These are phyloP conservation scores for Aspergillus sclerotiicarbonarius DNA, from an alignment of 495 filamentous ascomycete genomes.

Conservation along the genomic window DNA sequence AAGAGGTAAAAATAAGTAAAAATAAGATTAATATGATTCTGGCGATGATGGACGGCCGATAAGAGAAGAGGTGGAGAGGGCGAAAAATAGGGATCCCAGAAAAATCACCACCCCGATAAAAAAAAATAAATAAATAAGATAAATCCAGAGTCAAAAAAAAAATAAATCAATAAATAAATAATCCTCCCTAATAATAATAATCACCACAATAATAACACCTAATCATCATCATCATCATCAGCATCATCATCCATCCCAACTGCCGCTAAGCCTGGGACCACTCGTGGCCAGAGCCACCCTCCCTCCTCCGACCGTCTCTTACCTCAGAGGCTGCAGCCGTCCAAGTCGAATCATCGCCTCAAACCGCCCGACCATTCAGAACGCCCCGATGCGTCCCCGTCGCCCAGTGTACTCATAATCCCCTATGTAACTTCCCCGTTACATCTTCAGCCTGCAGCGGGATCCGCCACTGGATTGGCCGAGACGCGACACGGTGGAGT, in stretches of 20 bases:
- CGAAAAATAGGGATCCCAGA: conserved; percentile 13
- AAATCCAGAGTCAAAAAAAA: too few relatives aligned
- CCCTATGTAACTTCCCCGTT: conserved; percentile 10
- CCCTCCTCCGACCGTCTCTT: neutral
- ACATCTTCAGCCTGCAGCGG: conserved; percentile 9
- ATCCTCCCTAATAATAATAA: conserved; percentile 3
- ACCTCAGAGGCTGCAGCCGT: conserved; percentile 4
- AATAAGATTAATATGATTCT: conserved; percentile 1
- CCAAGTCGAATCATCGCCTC: conserved; percentile 1
- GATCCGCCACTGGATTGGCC: conserved; percentile 4
- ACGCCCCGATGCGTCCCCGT: neutral
- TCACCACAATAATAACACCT: conserved; percentile 4
- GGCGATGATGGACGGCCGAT: conserved; percentile 32
- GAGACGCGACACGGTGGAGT: neutral
- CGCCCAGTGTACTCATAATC: neutral
- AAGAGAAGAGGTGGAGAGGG: conserved; percentile 5
- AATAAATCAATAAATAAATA: neutral
- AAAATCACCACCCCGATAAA: neutral
- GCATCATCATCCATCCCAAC: neutral
- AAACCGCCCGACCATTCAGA: conserved; percentile 2
- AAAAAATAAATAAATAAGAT: too few relatives aligned
- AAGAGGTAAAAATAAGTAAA: conserved; percentile 10
- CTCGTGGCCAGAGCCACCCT: conserved; percentile 11
- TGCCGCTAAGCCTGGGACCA: neutral
- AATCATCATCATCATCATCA: neutral